Percentiles rank a stretch among this genome's conserved stretches.
phyloP scores from a whole-genome alignment of 495 filamentous ascomycete genomes.

The Pyrenula aspistea region DNA sequence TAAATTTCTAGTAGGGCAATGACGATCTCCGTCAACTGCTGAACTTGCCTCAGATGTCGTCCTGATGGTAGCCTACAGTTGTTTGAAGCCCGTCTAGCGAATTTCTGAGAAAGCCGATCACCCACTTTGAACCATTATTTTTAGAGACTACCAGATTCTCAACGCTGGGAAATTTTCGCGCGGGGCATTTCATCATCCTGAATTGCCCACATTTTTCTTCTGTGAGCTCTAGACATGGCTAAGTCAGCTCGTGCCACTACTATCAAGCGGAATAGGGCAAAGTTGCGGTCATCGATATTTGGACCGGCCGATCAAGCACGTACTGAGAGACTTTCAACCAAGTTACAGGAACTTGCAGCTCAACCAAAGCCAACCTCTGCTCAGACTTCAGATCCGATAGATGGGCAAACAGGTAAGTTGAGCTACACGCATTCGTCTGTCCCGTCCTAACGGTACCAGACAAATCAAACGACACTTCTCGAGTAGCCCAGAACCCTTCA shows the following conservation, averaged over 20 bases:
- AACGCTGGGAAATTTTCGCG: too few relatives aligned
- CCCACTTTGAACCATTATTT: too few relatives aligned
- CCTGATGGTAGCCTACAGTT: too few relatives aligned
- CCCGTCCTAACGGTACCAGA: background rate
- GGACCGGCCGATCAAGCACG: constrained; percentile 65
- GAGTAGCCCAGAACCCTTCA: background rate
- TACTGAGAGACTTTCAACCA: constrained; percentile 66
- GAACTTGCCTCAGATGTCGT: too few relatives aligned
- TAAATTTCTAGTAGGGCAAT: too few relatives aligned
- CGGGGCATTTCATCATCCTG: background rate
- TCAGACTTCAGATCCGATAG: background rate
- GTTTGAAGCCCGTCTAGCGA: too few relatives aligned
- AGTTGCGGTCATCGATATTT: constrained; percentile 66
- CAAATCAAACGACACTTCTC: constrained; percentile 1
- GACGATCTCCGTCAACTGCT: too few relatives aligned
- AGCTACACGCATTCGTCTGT: background rate
- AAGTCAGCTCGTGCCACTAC: constrained; percentile 65
- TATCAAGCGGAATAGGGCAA: constrained; percentile 66
- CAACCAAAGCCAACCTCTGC: constrained; percentile 42
- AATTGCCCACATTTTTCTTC: background rate
- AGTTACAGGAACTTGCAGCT: constrained; percentile 60
- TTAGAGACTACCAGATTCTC: too few relatives aligned
- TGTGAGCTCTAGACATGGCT: constrained; percentile 47
- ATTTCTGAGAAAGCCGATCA: too few relatives aligned
- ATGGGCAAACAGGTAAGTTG: constrained; percentile 1